Conservation (phyloP, 2,329 filamentous ascomycete species). For the Pyrenochaeta sp. region DNA sequence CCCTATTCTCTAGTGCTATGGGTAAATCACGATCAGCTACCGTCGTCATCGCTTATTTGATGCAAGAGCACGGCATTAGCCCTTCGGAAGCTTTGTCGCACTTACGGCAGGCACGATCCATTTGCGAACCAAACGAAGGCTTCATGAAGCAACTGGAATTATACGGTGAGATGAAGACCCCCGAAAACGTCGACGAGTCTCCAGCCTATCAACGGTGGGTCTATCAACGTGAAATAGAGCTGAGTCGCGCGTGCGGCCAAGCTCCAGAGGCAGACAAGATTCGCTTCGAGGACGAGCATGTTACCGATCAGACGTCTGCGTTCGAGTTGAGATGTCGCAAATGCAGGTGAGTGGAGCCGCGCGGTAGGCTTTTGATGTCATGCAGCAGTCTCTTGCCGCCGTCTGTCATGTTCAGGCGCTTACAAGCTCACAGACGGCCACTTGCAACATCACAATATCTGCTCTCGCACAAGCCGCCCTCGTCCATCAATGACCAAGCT, state of each 20-base stretch:
- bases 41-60: constrained; percentile 83
- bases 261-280: constrained; percentile 80
- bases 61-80: constrained; percentile 64
- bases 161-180: constrained; percentile 87
- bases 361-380: constrained; percentile 11
- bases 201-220: constrained; percentile 84
- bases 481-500: constrained; percentile 17
- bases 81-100: constrained; percentile 73
- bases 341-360: constrained; percentile 70
- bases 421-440: constrained; percentile 57
- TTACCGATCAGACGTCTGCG: constrained; percentile 48
- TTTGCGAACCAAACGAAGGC: constrained; percentile 88
- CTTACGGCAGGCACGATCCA: constrained; percentile 73
- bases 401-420: constrained; percentile 31
- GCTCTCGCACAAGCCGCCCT: constrained; percentile 64
- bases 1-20: constrained; percentile 75
- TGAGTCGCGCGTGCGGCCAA: constrained; percentile 75
- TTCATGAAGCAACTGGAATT: constrained; percentile 90
- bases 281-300: constrained; percentile 78
- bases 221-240: constrained; percentile 70
- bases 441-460: constrained; percentile 74
- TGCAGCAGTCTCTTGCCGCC: constrained; percentile 12
- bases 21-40: constrained; percentile 93
- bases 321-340: constrained; percentile 86
- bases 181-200: constrained; percentile 71